Evolutionary conservation across 768 basidiomycete genomes (phyloP).

Genomic region (Rhizopogon vulgaris): DNA sequence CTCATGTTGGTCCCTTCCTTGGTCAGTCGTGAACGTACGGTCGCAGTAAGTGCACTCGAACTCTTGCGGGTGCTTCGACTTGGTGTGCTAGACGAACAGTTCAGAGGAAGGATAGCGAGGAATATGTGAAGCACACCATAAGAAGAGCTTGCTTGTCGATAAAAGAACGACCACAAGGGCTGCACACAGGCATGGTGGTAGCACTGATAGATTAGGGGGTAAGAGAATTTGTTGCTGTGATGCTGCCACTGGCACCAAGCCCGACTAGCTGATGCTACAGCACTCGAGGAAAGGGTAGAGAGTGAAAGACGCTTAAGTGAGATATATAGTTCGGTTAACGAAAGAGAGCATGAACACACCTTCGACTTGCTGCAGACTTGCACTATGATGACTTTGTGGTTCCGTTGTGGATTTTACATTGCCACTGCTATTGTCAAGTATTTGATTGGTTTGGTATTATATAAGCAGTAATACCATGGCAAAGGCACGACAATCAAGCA

Average conservation of each 20-base stretch:
- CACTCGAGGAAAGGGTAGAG: background rate
- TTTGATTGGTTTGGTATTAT: background rate
- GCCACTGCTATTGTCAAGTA: background rate
- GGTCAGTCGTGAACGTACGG: constrained; percentile 1
- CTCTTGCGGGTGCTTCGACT: background rate
- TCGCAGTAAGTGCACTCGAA: constrained; percentile 12
- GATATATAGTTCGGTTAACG: background rate
- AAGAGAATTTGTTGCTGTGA: background rate
- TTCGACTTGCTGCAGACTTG: background rate
- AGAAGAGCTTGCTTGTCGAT: constrained; percentile 1
- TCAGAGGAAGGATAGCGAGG: background rate
- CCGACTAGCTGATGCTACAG: background rate
- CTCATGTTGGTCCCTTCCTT: background rate
- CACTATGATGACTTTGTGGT: too few species aligned
- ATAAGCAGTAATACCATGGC: background rate
- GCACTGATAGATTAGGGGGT: background rate
- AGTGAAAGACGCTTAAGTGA: background rate
- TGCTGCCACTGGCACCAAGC: background rate
- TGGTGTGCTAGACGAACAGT: background rate
- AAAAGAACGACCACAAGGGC: constrained; percentile 15
- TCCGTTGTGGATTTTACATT: too few species aligned
- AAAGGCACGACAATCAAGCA: too few species aligned
- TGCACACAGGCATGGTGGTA: constrained; percentile 14
- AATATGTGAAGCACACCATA: constrained; percentile 7
- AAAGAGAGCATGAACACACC: background rate